Conservation (phyloP, 2,329 filamentous ascomycete genomes). For the Aspergillus puulaauensis region DNA sequence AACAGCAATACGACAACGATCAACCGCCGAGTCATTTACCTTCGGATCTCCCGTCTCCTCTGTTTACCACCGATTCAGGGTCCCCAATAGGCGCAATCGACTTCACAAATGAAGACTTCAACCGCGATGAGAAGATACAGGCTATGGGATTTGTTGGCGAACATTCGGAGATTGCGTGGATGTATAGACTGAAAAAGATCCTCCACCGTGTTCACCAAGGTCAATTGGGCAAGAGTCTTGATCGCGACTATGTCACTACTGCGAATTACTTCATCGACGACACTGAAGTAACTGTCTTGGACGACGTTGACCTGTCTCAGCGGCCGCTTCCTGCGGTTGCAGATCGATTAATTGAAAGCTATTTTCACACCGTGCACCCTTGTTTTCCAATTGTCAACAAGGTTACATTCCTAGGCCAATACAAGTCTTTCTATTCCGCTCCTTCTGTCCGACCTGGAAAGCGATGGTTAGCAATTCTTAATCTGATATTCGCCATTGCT, state of each 20-base stretch:
- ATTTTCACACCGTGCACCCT: conserved; percentile 41
- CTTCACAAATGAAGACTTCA: conserved; percentile 45
- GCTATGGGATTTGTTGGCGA: conserved; percentile 46
- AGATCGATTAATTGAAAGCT: conserved; percentile 40
- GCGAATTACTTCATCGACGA: conserved; percentile 44
- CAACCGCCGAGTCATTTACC: conserved; percentile 11
- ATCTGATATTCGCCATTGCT: conserved; percentile 46
- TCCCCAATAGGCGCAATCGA: conserved; percentile 38
- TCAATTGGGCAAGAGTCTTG: conserved; percentile 15
- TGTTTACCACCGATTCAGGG: conserved; percentile 18
- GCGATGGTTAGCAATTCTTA: conserved; percentile 44
- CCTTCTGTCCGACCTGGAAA: conserved; percentile 35
- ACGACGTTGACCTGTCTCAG: conserved; percentile 36
- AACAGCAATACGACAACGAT: conserved; percentile 17
- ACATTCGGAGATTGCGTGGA: conserved; percentile 46
- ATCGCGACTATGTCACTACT: conserved; percentile 30
- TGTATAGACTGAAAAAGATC: conserved; percentile 41
- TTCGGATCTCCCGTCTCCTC: conserved; percentile 9
- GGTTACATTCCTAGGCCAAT: conserved; percentile 39
- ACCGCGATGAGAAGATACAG: conserved; percentile 38
- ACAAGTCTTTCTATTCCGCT: conserved; percentile 35
- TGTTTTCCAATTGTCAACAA: conserved; percentile 45
- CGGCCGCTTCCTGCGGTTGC: conserved; percentile 39
- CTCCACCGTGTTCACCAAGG: conserved; percentile 28
- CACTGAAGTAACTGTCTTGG: conserved; percentile 31